phyloP scores from a whole-genome alignment of 2,329 filamentous ascomycete species.

The Nakataea oryzae region DNA sequence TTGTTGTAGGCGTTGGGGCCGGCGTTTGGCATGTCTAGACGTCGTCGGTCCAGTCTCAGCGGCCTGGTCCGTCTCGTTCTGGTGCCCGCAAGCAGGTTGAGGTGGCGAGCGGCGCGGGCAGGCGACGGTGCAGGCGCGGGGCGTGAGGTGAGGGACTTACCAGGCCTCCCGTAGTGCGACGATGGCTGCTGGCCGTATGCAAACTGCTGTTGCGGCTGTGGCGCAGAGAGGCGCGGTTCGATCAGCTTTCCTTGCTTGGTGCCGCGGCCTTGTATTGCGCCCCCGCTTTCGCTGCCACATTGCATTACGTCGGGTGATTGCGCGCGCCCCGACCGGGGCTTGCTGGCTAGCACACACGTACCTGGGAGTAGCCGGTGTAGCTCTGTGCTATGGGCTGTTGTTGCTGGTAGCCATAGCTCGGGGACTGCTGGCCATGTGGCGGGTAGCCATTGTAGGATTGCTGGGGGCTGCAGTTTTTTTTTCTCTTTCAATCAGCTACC shows the following conservation, averaged over 20 bases:
- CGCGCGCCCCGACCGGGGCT: neutral
- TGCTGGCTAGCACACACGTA: slow-evolving; percentile 11
- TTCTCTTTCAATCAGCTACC: slow-evolving; percentile 20
- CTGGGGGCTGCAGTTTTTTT: slow-evolving; percentile 12
- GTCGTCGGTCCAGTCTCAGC: slow-evolving; percentile 8
- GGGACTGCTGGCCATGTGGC: slow-evolving; percentile 19
- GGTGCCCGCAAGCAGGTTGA: neutral
- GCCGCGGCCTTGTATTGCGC: too few species aligned
- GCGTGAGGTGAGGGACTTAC: slow-evolving; percentile 21
- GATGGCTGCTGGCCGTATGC: slow-evolving; percentile 24
- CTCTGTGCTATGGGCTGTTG: slow-evolving; percentile 39
- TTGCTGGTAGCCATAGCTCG: slow-evolving; percentile 28
- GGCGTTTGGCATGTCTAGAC: slow-evolving; percentile 25
- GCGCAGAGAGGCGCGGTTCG: neutral
- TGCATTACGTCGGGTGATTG: too few species aligned
- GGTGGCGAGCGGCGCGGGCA: neutral
- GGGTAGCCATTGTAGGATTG: slow-evolving; percentile 38
- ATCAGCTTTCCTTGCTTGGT: neutral
- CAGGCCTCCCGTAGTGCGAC: slow-evolving; percentile 37
- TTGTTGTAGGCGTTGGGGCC: slow-evolving; percentile 45
- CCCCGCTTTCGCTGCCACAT: neutral
- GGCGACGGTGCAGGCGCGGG: neutral
- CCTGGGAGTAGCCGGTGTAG: slow-evolving; percentile 31
- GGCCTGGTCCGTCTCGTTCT: neutral
- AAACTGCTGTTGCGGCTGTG: slow-evolving; percentile 24